These are phyloP conservation scores for Wickerhamia fluorescens DNA, from an alignment of 805 yeast genomes.

Conservation along the genomic window DNA sequence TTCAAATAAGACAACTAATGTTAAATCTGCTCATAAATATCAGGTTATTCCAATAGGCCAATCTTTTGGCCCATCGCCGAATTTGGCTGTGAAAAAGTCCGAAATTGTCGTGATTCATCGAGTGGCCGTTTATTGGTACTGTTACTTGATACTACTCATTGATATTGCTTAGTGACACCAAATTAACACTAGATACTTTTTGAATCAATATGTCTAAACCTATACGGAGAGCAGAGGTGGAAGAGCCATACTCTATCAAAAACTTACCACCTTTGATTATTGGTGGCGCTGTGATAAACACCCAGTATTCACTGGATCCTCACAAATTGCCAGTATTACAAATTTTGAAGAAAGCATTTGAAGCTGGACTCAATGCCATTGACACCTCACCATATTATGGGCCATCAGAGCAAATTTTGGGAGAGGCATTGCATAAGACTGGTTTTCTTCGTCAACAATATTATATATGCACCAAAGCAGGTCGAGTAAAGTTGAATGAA, in stretches of 20 bases:
- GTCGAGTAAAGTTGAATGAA: slow-evolving; percentile 58
- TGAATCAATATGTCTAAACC: no score
- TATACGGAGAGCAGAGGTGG: slow-evolving; percentile 14
- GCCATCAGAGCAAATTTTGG: slow-evolving; percentile 70
- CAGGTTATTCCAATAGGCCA: no score
- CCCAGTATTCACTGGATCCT: slow-evolving; percentile 72
- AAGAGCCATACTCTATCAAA: slow-evolving; percentile 17
- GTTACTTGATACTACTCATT: no score
- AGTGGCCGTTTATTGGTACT: no score
- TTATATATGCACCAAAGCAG: slow-evolving; percentile 79
- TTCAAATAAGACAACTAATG: no score
- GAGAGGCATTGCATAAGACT: slow-evolving; percentile 46
- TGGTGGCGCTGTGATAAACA: slow-evolving; percentile 87
- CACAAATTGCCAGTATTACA: slow-evolving; percentile 47
- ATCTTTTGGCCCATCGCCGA: no score
- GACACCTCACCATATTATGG: slow-evolving; percentile 96
- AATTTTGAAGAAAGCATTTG: slow-evolving; percentile 54
- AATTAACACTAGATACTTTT: no score
- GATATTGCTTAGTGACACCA: no score
- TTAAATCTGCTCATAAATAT: no score
- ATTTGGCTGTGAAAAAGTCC: no score
- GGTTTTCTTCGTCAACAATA: slow-evolving; percentile 51
- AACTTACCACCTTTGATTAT: slow-evolving; percentile 53
- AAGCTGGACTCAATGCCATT: slow-evolving; percentile 63
- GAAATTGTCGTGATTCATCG: no score